Evolutionary conservation across 2,329 filamentous ascomycete genomes (phyloP), one percentile per base, ranked within the genome.

Genomic region (Corinectria fuckeliana): DNA sequence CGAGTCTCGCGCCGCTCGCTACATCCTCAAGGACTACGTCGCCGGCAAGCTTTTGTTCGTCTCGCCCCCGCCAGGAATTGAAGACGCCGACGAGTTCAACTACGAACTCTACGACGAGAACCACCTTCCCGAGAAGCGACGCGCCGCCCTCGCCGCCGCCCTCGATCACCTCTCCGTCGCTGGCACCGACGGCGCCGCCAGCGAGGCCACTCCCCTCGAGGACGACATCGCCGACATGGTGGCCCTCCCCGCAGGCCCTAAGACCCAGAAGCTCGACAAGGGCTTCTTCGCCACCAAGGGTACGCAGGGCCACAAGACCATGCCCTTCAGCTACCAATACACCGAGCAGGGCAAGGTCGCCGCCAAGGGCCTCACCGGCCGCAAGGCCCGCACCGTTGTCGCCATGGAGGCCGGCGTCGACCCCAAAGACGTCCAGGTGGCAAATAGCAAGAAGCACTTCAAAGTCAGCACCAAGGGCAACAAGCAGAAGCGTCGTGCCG

Each of bases 1-100:
- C 71, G 93, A 97, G 80, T 96, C 93, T 1, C 86, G 95, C 69
- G 95, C 95, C 6, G 93, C 94, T 4, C 86, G 95, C 52, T 91
- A 92, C 68, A 84, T 99, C 14, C 85, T 99, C 23, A 99, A 99
- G 75, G 95, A 99, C 78, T 99, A 98, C 72, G 95, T 99, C 68
- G 96, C 90, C 74, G 95, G 95, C 63, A 98, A 97, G 78, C 85
- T 99, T 0, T 85, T 98, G 5, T 98, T 90, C 79, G 95, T 93
- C 67, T 89, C 94, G 70, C 93, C 95, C 4, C 95, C 95, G 0
- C 93, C 93, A 0, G 79, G 79, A 4, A 84, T 88, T 26, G 86
- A 90, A 36, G 91, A 97, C 67, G 81, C 87, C 1, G 79, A 80
- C 48, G 86, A 89, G 53, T 99, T 98, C 83, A 99, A 99, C 78